These are phyloP conservation scores for Penicillium sp. DNA, from an alignment of 2,329 filamentous ascomycete genomes.

Conservation along the genomic window DNA sequence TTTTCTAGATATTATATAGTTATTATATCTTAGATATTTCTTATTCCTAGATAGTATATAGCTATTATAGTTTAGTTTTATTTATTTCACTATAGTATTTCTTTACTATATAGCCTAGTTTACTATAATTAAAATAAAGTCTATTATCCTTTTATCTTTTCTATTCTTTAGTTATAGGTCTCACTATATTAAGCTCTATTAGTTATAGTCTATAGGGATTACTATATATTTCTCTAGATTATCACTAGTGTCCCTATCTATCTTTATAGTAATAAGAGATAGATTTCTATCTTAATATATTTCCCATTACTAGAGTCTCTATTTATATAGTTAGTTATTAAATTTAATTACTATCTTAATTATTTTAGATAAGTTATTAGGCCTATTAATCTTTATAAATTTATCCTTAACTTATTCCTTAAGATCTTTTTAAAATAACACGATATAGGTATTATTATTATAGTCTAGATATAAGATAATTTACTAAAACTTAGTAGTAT, in stretches of 20 bases:
- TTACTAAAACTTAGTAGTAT: conserved; percentile 7
- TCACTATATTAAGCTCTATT: conserved; percentile 5
- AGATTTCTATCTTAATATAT: not conserved
- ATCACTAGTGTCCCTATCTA: not conserved
- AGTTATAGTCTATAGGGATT: conserved; percentile 5
- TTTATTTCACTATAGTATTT: not conserved
- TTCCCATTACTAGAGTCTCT: not conserved
- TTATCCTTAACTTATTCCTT: conserved; percentile 12
- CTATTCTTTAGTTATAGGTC: not conserved
- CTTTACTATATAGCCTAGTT: conserved; percentile 1
- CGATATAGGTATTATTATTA: conserved; percentile 7
- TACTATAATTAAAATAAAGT: conserved; percentile 6
- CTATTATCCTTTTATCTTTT: not conserved
- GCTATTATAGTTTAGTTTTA: not conserved
- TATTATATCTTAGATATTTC: not conserved
- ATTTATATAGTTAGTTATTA: conserved; percentile 10
- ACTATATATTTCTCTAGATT: not conserved
- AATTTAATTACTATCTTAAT: not conserved
- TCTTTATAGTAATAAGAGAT: not conserved
- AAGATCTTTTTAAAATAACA: not conserved
- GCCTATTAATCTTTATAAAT: conserved; percentile 6
- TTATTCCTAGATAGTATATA: not conserved
- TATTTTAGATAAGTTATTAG: not conserved
- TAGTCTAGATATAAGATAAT: conserved; percentile 4
- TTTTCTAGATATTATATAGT: not conserved